phyloP scores from a whole-genome alignment of 352 stramenopile genomes.

The Globisporangium cystogenes region DNA sequence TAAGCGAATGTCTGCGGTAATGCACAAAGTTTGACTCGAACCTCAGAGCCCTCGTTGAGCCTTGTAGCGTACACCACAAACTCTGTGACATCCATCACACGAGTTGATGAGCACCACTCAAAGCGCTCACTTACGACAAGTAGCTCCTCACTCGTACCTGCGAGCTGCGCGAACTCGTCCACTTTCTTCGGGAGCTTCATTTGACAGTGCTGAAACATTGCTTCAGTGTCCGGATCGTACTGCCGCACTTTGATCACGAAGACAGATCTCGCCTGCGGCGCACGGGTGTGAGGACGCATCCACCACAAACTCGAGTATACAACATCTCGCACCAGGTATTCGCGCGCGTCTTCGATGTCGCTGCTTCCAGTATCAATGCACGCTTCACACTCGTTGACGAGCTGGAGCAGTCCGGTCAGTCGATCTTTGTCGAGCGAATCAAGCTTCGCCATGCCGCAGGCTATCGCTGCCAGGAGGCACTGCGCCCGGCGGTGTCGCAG shows the following conservation, averaged over 20 bases:
- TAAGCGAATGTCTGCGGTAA: not conserved
- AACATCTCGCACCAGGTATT: conserved; percentile 13
- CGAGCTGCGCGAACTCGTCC: conserved; percentile 43
- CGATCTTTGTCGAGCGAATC: conserved; percentile 33
- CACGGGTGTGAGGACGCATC: not conserved
- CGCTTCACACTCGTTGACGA: conserved; percentile 34
- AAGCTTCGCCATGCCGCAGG: conserved; percentile 43
- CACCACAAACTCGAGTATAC: not conserved
- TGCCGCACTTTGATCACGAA: conserved; percentile 56
- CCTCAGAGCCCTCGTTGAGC: conserved; percentile 44
- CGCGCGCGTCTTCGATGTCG: conserved; percentile 1
- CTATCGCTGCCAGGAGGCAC: conserved; percentile 56
- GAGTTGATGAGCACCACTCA: not conserved
- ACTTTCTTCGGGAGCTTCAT: conserved; percentile 20
- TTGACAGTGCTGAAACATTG: conserved; percentile 48
- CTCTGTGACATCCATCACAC: conserved; percentile 21
- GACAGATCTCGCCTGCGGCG: conserved; percentile 30
- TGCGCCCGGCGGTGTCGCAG: conserved; percentile 28
- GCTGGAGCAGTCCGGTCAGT: conserved; percentile 30
- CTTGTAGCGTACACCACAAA: conserved; percentile 50
- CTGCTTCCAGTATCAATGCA: conserved; percentile 11
- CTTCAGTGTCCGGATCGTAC: conserved; percentile 47
- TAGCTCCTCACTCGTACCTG: conserved; percentile 22
- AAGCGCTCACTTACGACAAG: too few species aligned
- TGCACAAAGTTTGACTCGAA: conserved; percentile 13